Evolutionary conservation across 2,329 filamentous ascomycete genomes (phyloP), one percentile per base, ranked within the genome.

Genomic region (Lecanicillium sp.): DNA sequence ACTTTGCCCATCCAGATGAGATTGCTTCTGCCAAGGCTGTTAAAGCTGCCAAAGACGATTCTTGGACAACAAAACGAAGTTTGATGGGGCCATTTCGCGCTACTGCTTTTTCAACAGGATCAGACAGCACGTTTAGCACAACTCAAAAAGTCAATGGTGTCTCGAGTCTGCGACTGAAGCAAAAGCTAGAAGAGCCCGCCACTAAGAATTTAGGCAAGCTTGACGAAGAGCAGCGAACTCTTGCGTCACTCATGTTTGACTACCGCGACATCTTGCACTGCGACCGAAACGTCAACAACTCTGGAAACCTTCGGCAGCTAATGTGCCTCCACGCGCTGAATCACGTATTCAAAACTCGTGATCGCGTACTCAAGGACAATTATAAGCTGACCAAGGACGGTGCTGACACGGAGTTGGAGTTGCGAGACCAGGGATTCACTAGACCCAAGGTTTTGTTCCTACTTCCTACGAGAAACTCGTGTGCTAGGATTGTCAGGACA

Each of bases 371-470:
- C 44, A 96, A 95, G 61, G 94, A 96, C 63, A 96, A 89, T 54
- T 77, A 84, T 38, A 85, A 80, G 46, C 63, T 94, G 9, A 70
- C 82, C 9, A 80, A 80, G 49, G 77, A 83, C 38, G 71, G 76
- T 4, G 72, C 74, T 9, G 70, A 71, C 28, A 65, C 73, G 13
- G 80, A 85, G 28, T 64, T 84, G 4, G 87, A 95, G 48, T 68
- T 88, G 14, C 78, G 88, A 46, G 92, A 98, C 49, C 92, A 98
- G 61, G 92, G 92, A 0, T 98, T 95, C 59, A 95, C 90, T 0
- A 73, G 92, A 5, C 92, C 92, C 7, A 96, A 96, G 56, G 82
- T 95, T 6, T 73, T 98, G 15, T 85, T 96, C 58, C 70, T 98
- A 14, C 68, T 95, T 1, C 90, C 92, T 4, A 96, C 92, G 1